A percentile compares a stretch with the other conserved stretches of the same genome.
Evolutionary conservation across 192 early-diverging fungal genomes (phyloP).

Genomic region (Mycoemilia scoparia): DNA sequence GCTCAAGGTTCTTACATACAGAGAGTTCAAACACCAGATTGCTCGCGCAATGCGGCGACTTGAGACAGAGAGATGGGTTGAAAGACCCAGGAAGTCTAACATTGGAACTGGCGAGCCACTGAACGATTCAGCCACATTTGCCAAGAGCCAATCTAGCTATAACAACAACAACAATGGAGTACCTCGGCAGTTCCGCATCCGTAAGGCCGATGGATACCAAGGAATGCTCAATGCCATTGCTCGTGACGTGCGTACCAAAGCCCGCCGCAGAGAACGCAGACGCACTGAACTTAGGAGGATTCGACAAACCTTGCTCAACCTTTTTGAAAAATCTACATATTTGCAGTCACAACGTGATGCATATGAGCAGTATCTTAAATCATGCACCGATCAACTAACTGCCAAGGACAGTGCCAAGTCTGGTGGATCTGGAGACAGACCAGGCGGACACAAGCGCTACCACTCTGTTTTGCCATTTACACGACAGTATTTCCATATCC

Average conservation of each 20-base stretch:
- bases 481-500: constrained; percentile 86
- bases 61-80: constrained; percentile 53
- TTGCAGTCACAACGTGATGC: constrained; percentile 74
- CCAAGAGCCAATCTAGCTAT: too few species aligned
- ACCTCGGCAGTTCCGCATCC: constrained; percentile 25
- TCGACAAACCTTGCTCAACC: constrained; percentile 56
- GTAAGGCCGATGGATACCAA: constrained; percentile 67
- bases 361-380: constrained; percentile 80
- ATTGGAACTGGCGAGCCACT: constrained; percentile 17
- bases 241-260: constrained; percentile 81
- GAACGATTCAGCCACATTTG: background rate
- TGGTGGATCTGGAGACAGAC: too few species aligned
- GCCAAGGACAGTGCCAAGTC: too few species aligned
- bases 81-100: constrained; percentile 32
- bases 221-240: constrained; percentile 86
- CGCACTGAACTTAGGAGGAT: constrained; percentile 55
- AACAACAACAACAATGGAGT: constrained; percentile 1
- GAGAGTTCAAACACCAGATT: constrained; percentile 61
- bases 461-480: constrained; percentile 69
- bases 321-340: constrained; percentile 70
- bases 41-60: constrained; percentile 66
- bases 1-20: constrained; percentile 46
- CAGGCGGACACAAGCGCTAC: constrained; percentile 22
- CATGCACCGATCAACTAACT: constrained; percentile 72
- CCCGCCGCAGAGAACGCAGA: constrained; percentile 57